Evolutionary conservation across 768 basidiomycete genomes (phyloP), one percentile per base, ranked within the genome.

Genomic region (Lentinula detonsa): DNA sequence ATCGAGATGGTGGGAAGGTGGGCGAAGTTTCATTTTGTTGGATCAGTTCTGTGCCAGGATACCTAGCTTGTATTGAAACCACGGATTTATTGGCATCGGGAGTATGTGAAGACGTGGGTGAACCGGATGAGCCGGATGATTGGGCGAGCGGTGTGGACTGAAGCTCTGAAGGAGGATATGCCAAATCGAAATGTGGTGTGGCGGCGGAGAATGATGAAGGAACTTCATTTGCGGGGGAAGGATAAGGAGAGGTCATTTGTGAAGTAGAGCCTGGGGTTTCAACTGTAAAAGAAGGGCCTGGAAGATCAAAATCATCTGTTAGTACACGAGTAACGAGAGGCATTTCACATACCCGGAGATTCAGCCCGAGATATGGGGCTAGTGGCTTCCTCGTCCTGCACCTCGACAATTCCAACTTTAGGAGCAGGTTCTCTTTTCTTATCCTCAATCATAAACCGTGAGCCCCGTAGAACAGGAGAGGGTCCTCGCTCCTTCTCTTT

Each of bases 371-470:
- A 15, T 23, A 46, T 55, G 49, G 63, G 59, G 51, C 55, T 62
- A 59, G 59, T 65, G 66, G 66, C 64, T 63, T 73, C 78, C 54
- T 82, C 80, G 55, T 81, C 78, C 51, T 73, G 75, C 1, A 69
- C 74, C 50, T 75, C 78, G 8, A 67, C 68, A 23, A 71, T 68
- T 2, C 76, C 71, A 2, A 68, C 73, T 69, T 78, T 76, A 56
- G 71, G 66, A 67, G 79, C 76, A 35, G 54, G 57, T 31, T 68
- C 71, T 74, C 63, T 74, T 61, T 68, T 69, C 1, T 71, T 74
- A 62, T 78, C 85, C 49, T 84, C 87, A 58, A 93, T 93, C 84
- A 93, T 80, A 39, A 93, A 71, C 43, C 90, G 74, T 52, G 83
- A 76, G 57, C 78, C 76, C 46, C 82, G 77, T 6, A 85, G 74